Evolutionary conservation across 768 basidiomycete species (phyloP).

Genomic region (Mycena chlorophos): DNA sequence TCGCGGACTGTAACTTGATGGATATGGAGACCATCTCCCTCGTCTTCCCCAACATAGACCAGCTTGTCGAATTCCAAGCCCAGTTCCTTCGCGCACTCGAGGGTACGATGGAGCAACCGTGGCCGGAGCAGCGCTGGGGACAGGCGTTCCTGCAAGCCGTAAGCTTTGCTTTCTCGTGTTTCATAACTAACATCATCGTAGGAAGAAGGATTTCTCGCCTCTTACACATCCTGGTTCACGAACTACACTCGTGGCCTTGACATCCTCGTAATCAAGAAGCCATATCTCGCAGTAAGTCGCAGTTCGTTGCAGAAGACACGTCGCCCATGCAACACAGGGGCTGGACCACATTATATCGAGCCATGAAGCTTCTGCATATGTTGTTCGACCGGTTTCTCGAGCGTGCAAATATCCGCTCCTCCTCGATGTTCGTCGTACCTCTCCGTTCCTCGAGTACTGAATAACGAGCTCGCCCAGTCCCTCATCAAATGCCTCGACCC

Average conservation of each 20-base stretch:
- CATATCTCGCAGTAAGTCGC: too few relatives aligned
- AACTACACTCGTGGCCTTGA: too few relatives aligned
- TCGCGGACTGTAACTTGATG: constrained; percentile 74
- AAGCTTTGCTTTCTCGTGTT: too few relatives aligned
- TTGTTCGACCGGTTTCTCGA: constrained; percentile 39
- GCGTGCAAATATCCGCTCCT: constrained; percentile 83
- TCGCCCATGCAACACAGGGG: too few relatives aligned
- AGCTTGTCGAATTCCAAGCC: constrained; percentile 92
- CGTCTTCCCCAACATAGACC: constrained; percentile 90
- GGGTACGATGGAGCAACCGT: constrained; percentile 74
- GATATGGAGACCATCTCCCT: constrained; percentile 89
- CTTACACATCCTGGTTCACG: too few relatives aligned
- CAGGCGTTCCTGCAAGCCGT: constrained; percentile 78
- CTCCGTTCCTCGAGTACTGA: constrained; percentile 8
- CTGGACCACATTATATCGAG: constrained; percentile 36
- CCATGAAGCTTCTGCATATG: constrained; percentile 90
- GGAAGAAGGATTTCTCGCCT: too few relatives aligned
- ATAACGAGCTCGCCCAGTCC: constrained; percentile 44
- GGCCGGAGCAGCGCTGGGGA: constrained; percentile 87
- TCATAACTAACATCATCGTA: too few relatives aligned
- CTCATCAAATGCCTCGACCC: constrained; percentile 67
- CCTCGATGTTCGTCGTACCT: constrained; percentile 47
- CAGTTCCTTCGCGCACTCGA: constrained; percentile 88
- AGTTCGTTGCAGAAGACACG: too few relatives aligned
- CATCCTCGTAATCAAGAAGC: too few relatives aligned